Base-by-base conservation (phyloP, 192 early-diverging fungal genomes). In the Backusella westeae region DNA sequence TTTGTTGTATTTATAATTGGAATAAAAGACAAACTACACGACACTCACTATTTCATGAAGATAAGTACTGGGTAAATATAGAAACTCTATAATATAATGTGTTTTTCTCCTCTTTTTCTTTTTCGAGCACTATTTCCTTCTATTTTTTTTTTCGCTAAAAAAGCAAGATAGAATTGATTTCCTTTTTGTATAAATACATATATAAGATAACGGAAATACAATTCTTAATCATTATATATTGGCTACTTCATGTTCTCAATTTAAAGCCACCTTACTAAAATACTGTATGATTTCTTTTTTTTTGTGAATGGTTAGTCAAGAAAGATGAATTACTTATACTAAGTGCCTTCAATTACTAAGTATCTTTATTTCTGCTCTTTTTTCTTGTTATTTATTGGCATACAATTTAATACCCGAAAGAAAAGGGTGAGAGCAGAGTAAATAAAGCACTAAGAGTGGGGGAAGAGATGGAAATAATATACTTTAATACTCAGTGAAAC, bases 401-500 rank as follows among this genome's bases (percentile, higher is more conserved):
- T 29, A 4, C 1, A 23, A 63, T 63, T 63, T 14, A 63, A 63
- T 26, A 14, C 26, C 23, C 56, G 56, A 63, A 63, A 4, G 21
- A 63, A 29, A 63, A 29, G 9, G 26, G 23, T 14, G 9, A 29
- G 9, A 21, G 12, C 12, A 63, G 12, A 63, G n/a, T 2, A 9
- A 29, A 63, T 14, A 2, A 56, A 23, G 26, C 21, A 12, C 10
- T 14, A 63, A 9, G 12, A 29, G 56, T 63, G 56, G 21, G 12
- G 14, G 26, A 14, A 63, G 10, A 29, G 23, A 29, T 29, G 56
- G 23, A 63, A 63, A 4, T 26, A 29, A 63, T 63, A 63, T 29
- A 63, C 21, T 63, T 63, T 63, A 63, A 3, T 63, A 63, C 56
- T 63, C 56, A 63, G 56, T 63, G 56, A 63, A 63, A 63, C 56